Base-by-base conservation (phyloP, 192 early-diverging fungal species). In the Rhizoclosmatium sp. region DNA sequence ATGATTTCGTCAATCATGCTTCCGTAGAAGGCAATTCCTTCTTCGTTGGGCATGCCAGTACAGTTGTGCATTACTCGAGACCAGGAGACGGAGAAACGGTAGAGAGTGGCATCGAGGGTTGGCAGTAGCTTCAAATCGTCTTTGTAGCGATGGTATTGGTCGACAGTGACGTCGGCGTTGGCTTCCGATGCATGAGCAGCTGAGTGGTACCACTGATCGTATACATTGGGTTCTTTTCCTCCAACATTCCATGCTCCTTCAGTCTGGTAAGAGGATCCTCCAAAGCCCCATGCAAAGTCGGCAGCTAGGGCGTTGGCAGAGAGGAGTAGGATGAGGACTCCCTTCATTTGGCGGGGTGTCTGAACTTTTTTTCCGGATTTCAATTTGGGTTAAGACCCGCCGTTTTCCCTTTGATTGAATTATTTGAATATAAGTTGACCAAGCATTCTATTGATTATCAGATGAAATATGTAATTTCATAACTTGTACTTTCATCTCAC, bases 191-290 rank as follows among this genome's bases (percentile, higher is more conserved):
- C 48, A 31, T 31, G 19, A 46, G 7, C 31, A 7, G 66, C 40
- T 5, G 9, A 9, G 66, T 68, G 23, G 40, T 68, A 68, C 45
- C 42, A 68, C 7, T 68, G 23, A 46, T 68, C 66, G 5, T 44
- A 41, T 10, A 68, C 45, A 12, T 21, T 21, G 9, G 23, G 46
- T 4, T 84, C 78, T 54, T 84, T 85, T 41, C 85, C 86, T 56
- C 81, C 85, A 14, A 21, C 71, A 46, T 87, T 82, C 85, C 79
- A 81, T 39, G 82, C 78, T 48, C 86, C 86, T 72, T 87, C 86
- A n/a, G 83, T 87, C 49, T 87, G 86, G 65, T 81, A 78, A 31
- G 85, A 84, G 14, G 85, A 54, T 39, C 48, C 47, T n/a, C 48
- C 69, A 42, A 71, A 71, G 4, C 69, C 69, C 69, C 69, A 71